Conservation (phyloP, 805 yeast species). For the Nakazawaea populi region DNA sequence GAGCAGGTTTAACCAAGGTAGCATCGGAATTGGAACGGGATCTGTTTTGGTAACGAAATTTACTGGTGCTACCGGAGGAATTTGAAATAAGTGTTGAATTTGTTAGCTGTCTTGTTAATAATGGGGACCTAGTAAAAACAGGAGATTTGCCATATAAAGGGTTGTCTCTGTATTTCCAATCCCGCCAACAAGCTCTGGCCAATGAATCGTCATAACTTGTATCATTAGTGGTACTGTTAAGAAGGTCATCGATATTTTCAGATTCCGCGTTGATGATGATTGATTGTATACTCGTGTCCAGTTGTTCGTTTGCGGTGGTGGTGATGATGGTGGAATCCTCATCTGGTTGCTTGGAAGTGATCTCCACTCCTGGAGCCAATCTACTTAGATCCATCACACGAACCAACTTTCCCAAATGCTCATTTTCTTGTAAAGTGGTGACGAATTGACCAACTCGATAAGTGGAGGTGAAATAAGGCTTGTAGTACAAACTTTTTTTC, state of each 20-base stretch:
- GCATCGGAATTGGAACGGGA: constrained; percentile 10
- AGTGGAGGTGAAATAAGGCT: constrained; percentile 57
- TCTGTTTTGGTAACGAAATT: constrained; percentile 2
- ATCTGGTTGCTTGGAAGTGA: constrained; percentile 9
- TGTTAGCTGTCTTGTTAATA: constrained; percentile 15
- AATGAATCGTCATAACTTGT: constrained; percentile 25
- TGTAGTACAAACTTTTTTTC: constrained; percentile 47
- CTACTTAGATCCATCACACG: constrained; percentile 53
- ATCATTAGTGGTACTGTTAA: constrained; percentile 8
- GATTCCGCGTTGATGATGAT: constrained; percentile 4
- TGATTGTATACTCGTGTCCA: constrained; percentile 1
- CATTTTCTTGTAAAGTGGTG: constrained; percentile 52
- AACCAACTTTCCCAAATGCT: constrained; percentile 52
- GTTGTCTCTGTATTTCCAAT: constrained; percentile 77
- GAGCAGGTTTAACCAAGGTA: constrained; percentile 3
- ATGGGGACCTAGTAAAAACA: constrained; percentile 10
- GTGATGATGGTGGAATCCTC: not conserved
- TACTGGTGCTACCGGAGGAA: not conserved
- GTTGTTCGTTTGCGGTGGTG: constrained; percentile 5
- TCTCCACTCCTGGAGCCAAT: constrained; percentile 32
- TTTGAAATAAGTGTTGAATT: constrained; percentile 18
- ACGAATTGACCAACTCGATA: constrained; percentile 80
- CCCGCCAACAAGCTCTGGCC: constrained; percentile 75
- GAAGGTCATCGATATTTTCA: constrained; percentile 7
- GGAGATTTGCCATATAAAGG: constrained; percentile 47